Conservation (phyloP, 2,329 filamentous ascomycete genomes). For the Lecanoromycetidae sp. region DNA sequence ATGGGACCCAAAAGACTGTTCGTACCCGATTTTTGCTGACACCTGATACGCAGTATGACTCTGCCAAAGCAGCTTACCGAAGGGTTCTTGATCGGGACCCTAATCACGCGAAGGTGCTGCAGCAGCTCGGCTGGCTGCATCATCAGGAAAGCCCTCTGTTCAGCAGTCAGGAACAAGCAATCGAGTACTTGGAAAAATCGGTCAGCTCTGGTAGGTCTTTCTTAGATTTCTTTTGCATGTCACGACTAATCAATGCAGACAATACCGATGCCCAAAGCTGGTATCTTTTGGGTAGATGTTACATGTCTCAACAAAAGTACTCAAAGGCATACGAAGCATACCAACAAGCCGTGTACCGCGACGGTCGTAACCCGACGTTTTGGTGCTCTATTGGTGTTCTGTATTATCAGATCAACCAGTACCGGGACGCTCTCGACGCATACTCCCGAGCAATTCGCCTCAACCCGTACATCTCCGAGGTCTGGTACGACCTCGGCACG, state of each 20-base stretch:
- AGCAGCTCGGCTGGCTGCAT: slow-evolving; percentile 94
- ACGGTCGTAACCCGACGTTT: slow-evolving; percentile 94
- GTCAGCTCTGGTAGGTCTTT: slow-evolving; percentile 65
- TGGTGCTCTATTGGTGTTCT: slow-evolving; percentile 99
- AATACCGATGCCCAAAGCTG: slow-evolving; percentile 94
- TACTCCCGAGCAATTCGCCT: slow-evolving; percentile 93
- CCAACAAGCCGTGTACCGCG: slow-evolving; percentile 95
- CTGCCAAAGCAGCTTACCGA: slow-evolving; percentile 81
- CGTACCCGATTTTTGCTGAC: slow-evolving; percentile 23
- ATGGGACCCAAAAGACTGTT: slow-evolving; percentile 32
- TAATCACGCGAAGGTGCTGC: slow-evolving; percentile 92
- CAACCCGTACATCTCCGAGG: slow-evolving; percentile 96
- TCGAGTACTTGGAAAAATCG: slow-evolving; percentile 94
- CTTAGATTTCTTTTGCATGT: not conserved
- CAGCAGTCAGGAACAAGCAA: slow-evolving; percentile 85
- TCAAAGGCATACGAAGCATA: slow-evolving; percentile 98
- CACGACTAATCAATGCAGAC: slow-evolving; percentile 42
- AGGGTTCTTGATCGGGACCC: slow-evolving; percentile 89
- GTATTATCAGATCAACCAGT: slow-evolving; percentile 99
- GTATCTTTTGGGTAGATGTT: slow-evolving; percentile 94
- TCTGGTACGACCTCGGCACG: slow-evolving; percentile 97
- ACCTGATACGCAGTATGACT: slow-evolving; percentile 59
- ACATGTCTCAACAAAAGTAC: slow-evolving; percentile 99
- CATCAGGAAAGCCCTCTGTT: slow-evolving; percentile 92
- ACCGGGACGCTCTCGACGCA: slow-evolving; percentile 91